phyloP scores from a whole-genome alignment of 257 asterid genomes.

The Paulownia fortunei region DNA sequence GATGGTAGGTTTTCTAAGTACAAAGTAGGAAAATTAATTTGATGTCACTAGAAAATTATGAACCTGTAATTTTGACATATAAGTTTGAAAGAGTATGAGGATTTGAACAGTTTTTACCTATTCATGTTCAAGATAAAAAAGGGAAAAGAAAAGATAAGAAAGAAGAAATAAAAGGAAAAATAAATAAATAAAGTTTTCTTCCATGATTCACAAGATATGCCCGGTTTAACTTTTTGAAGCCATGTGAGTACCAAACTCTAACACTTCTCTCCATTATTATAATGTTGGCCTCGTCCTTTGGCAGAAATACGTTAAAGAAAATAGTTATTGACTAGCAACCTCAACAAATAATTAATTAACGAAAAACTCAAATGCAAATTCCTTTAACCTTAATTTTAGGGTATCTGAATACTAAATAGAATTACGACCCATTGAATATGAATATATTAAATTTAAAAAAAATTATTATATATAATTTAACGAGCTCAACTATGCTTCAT shows the following conservation, averaged over 20 bases:
- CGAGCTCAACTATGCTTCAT: too few species aligned
- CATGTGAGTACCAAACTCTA: conserved; percentile 4
- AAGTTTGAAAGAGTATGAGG: background rate
- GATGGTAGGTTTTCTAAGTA: too few species aligned
- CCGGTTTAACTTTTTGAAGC: background rate
- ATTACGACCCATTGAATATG: background rate
- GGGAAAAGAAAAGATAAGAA: background rate
- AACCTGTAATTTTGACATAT: background rate
- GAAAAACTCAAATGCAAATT: background rate
- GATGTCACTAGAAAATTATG: background rate
- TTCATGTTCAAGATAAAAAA: background rate
- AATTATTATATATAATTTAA: too few species aligned
- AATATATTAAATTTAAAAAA: too few species aligned
- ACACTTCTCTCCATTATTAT: background rate
- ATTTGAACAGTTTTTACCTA: background rate
- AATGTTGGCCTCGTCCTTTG: background rate
- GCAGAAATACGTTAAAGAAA: background rate
- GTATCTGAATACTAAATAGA: background rate
- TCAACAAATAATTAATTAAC: background rate
- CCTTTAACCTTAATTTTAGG: background rate
- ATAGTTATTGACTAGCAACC: background rate
- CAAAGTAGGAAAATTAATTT: background rate
- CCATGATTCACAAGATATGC: conserved; percentile 15
- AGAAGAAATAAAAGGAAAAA: background rate
- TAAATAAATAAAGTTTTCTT: background rate